Conservation (phyloP, 1,139 yeast species). For the Taphrina deformans region DNA sequence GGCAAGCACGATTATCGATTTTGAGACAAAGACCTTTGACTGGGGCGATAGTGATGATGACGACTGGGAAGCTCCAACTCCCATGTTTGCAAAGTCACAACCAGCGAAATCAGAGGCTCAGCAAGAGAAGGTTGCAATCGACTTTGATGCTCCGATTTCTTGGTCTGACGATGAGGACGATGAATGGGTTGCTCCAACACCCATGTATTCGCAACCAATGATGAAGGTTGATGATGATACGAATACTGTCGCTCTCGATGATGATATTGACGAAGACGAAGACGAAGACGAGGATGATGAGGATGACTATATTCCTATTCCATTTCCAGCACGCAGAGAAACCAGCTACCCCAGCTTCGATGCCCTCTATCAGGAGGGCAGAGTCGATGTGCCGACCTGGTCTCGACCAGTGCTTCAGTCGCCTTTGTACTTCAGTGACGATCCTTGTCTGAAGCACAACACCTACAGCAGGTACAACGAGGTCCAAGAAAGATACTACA, state of each 20-base stretch:
- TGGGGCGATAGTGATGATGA: constrained; percentile 9
- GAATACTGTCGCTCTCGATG: neutral
- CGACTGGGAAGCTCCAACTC: constrained; percentile 2
- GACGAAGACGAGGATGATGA: neutral
- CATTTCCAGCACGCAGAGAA: neutral
- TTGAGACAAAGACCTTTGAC: constrained; percentile 1
- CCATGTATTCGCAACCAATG: constrained; percentile 2
- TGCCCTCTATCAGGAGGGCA: neutral
- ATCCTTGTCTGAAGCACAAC: constrained; percentile 4
- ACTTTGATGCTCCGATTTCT: constrained; percentile 2
- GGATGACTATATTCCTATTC: neutral
- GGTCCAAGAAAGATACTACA: neutral
- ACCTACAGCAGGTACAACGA: neutral
- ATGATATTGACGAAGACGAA: neutral
- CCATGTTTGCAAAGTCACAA: neutral
- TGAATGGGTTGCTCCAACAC: constrained; percentile 8
- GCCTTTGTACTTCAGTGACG: neutral
- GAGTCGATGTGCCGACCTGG: neutral
- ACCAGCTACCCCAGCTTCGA: neutral
- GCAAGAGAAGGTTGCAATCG: neutral
- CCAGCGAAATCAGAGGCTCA: neutral
- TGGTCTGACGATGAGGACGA: constrained; percentile 1
- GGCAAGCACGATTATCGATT: neutral
- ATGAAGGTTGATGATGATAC: neutral
- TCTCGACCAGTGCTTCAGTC: neutral